phyloP scores from a whole-genome alignment of 768 basidiomycete genomes.

The Boletus insuetus region DNA sequence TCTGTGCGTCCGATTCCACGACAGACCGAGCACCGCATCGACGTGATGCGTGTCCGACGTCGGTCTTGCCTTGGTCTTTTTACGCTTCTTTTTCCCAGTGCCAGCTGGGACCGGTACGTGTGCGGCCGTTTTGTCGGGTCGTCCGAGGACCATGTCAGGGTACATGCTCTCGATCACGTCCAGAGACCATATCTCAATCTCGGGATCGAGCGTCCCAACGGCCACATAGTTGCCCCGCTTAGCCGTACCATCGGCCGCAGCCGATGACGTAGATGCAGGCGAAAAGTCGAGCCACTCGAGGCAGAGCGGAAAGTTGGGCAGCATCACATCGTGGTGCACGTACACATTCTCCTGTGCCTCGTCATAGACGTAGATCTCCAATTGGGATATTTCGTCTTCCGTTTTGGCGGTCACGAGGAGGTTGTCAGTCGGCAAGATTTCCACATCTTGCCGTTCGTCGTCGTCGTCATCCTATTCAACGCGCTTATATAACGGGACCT shows the following conservation, averaged over 20 bases:
- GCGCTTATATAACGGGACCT: neutral
- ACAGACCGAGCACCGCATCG: conserved; percentile 88
- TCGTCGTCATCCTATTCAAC: conserved; percentile 43
- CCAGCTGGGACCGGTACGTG: conserved; percentile 77
- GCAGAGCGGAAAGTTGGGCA: conserved; percentile 96
- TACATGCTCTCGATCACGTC: conserved; percentile 94
- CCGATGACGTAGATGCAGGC: conserved; percentile 52
- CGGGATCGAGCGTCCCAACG: conserved; percentile 94
- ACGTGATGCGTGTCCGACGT: conserved; percentile 75
- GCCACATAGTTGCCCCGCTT: conserved; percentile 87
- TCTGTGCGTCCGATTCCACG: conserved; percentile 90
- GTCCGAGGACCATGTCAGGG: conserved; percentile 87
- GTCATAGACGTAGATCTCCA: conserved; percentile 96
- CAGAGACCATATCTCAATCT: conserved; percentile 98
- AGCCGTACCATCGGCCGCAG: conserved; percentile 31
- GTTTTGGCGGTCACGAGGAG: conserved; percentile 92
- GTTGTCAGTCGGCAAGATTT: conserved; percentile 88
- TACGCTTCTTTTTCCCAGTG: conserved; percentile 97
- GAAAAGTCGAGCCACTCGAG: conserved; percentile 98
- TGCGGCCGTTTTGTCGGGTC: conserved; percentile 78
- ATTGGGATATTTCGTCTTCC: conserved; percentile 92
- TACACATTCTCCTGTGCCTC: conserved; percentile 89
- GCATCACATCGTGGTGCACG: conserved; percentile 96
- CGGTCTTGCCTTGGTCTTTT: conserved; percentile 70
- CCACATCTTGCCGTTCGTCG: conserved; percentile 85